Evolutionary conservation across 345 rosid genomes (phyloP), one percentile per base, ranked within the genome.

Genomic region (Microthlaspi erraticum): DNA sequence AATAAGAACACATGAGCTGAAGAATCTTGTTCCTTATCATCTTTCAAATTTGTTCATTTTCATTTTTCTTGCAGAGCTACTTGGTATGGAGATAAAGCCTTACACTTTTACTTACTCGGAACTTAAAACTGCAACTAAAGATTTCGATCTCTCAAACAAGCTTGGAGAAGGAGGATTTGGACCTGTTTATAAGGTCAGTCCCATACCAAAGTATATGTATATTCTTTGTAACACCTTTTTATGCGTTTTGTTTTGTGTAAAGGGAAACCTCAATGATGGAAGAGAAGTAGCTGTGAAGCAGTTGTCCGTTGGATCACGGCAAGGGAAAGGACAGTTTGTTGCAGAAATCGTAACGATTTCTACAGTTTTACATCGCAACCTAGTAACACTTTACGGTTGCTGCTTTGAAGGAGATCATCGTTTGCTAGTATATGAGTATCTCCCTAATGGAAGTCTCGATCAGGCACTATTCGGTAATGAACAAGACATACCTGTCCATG

Each of bases 141-240:
- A 83, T 66, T 87, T 89, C 12, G 64, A 65, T 78, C 78, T 75
- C 37, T 60, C 82, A 29, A 82, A 88, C 74, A 88, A 88, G 72
- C 89, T 87, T 46, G 96, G 93, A 67, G 95, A 91, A 64, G 96
- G 94, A 64, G 95, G 97, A 23, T 91, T 85, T 63, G 92, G 97
- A 63, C 80, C 91, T 0, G 88, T 88, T 69, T 91, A 71, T 41
- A 82, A 79, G 93, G 97, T 78, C 66, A 18, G 36, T 51, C 33
- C 19, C 38, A 33, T 41, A 43, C 11, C 16, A 0, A 66, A 29
- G 41, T 54, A 36, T 31, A 5, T 66, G 8, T 7, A 73, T 46
- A 18, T 34, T 7, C 36, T 11, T 42, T 37, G 44, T 46, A 1
- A 39, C n/a, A 43, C 55, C 7, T 43, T 51, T 29, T 56, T 42